phyloP scores from a whole-genome alignment of 1,284 basidiomycete species.

The Cutaneotrichosporon sp. region DNA sequence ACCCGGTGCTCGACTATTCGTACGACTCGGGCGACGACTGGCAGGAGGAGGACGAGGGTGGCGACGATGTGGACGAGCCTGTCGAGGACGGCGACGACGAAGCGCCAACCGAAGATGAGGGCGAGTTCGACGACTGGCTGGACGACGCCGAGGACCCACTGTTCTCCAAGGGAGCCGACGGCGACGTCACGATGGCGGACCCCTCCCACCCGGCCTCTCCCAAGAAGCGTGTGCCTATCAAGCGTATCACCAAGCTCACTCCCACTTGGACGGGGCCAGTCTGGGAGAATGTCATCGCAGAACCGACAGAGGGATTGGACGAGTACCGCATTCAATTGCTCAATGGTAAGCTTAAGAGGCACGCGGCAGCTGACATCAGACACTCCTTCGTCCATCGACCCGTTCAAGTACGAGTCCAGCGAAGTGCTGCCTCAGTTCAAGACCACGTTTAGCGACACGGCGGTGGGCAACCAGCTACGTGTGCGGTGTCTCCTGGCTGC shows the following conservation, averaged over 20 bases:
- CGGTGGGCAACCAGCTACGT: slow-evolving; percentile 33
- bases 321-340: slow-evolving; percentile 48
- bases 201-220: slow-evolving; percentile 21
- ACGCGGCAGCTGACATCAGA: slow-evolving; percentile 28
- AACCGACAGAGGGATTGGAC: slow-evolving; percentile 41
- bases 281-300: slow-evolving; percentile 46
- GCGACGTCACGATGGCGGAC: slow-evolving; percentile 38
- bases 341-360: slow-evolving; percentile 40
- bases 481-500: slow-evolving; percentile 38
- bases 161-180: slow-evolving; percentile 39
- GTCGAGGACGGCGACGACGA: slow-evolving; percentile 36
- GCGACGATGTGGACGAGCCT: slow-evolving; percentile 44
- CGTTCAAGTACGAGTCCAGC: slow-evolving; percentile 42
- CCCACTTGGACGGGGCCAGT: slow-evolving; percentile 49
- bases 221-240: slow-evolving; percentile 32
- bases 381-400: slow-evolving; percentile 47
- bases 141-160: slow-evolving; percentile 32
- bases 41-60: slow-evolving; percentile 51
- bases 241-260: slow-evolving; percentile 48
- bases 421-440: slow-evolving; percentile 38
- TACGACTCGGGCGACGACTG: slow-evolving; percentile 54
- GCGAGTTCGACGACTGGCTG: slow-evolving; percentile 52
- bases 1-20: slow-evolving; percentile 52
- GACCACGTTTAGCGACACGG: slow-evolving; percentile 32
- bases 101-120: slow-evolving; percentile 40